Conservation (phyloP, 2,329 filamentous ascomycete genomes). For the Rugonectria rugulosa region DNA sequence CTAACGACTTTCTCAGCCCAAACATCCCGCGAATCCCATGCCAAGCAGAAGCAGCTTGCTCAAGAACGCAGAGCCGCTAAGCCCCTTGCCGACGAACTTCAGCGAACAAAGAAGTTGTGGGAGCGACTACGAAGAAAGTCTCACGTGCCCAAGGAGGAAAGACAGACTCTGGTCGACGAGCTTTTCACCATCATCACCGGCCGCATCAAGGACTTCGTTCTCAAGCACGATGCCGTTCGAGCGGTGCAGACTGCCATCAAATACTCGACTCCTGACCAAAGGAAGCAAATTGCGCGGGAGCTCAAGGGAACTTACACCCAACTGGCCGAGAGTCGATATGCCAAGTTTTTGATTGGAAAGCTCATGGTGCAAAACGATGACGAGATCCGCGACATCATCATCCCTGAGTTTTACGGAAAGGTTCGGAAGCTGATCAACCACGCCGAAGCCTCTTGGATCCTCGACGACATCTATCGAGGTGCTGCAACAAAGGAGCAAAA, state of each 20-base stretch:
- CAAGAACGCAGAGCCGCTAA: slow-evolving; percentile 92
- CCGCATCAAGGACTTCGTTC: slow-evolving; percentile 91
- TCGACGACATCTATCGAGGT: slow-evolving; percentile 94
- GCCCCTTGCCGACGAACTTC: slow-evolving; percentile 88
- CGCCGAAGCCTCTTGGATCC: slow-evolving; percentile 94
- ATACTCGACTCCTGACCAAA: slow-evolving; percentile 86
- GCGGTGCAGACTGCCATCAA: slow-evolving; percentile 97
- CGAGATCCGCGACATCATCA: slow-evolving; percentile 85
- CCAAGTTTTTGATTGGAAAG: slow-evolving; percentile 97
- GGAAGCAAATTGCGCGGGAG: slow-evolving; percentile 85
- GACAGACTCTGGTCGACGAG: slow-evolving; percentile 85
- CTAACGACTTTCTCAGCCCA: slow-evolving; percentile 53
- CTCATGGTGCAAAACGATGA: slow-evolving; percentile 90
- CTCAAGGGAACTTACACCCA: slow-evolving; percentile 84
- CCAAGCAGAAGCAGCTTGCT: slow-evolving; percentile 88
- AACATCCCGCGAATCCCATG: slow-evolving; percentile 85
- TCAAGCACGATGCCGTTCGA: slow-evolving; percentile 98
- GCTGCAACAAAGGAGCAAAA: slow-evolving; percentile 89
- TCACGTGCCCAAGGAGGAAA: slow-evolving; percentile 88
- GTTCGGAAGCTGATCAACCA: slow-evolving; percentile 95
- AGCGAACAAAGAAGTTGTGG: slow-evolving; percentile 95
- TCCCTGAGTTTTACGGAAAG: slow-evolving; percentile 94
- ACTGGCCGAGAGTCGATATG: slow-evolving; percentile 93
- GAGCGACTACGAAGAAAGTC: slow-evolving; percentile 92
- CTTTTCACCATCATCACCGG: slow-evolving; percentile 92